These are phyloP conservation scores for Aspergillus sclerotiicarbonarius DNA, from an alignment of 495 filamentous ascomycete genomes.

Conservation along the genomic window DNA sequence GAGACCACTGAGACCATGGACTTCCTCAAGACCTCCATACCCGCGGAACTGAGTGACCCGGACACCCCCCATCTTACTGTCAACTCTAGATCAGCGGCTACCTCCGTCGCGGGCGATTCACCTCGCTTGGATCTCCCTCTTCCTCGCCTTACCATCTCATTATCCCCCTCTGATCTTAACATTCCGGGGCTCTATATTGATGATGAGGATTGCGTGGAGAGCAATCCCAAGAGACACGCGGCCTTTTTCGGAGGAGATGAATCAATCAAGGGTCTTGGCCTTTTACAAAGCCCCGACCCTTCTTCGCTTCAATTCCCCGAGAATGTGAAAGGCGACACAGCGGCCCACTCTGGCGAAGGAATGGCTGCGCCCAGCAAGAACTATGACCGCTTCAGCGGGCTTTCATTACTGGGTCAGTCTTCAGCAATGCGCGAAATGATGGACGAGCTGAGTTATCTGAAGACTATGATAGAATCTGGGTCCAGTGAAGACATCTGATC, in stretches of 20 bases:
- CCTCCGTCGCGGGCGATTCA: slow-evolving; percentile 30
- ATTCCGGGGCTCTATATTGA: slow-evolving; percentile 38
- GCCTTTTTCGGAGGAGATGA: slow-evolving; percentile 41
- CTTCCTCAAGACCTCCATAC: slow-evolving; percentile 23
- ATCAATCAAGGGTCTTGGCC: slow-evolving; percentile 30
- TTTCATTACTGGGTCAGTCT: slow-evolving; percentile 28
- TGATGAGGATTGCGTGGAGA: slow-evolving; percentile 38
- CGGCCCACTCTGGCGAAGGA: slow-evolving; percentile 8
- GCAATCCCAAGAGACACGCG: slow-evolving; percentile 47
- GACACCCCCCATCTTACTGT: slow-evolving; percentile 41
- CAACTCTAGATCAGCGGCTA: slow-evolving; percentile 37
- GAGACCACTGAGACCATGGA: slow-evolving; percentile 30
- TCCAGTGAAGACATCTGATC: slow-evolving; percentile 14
- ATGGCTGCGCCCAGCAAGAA: slow-evolving; percentile 8
- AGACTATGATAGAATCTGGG: slow-evolving; percentile 47
- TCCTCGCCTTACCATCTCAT: slow-evolving; percentile 32
- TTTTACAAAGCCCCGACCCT: slow-evolving; percentile 26
- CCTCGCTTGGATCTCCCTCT: slow-evolving; percentile 28
- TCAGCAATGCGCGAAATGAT: slow-evolving; percentile 49
- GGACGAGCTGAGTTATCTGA: slow-evolving; percentile 53
- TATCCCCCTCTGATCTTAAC: slow-evolving; percentile 31
- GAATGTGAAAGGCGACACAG: slow-evolving; percentile 11
- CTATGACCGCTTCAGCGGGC: slow-evolving; percentile 23
- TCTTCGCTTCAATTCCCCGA: slow-evolving; percentile 29
- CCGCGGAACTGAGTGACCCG: slow-evolving; percentile 31